Conservation (phyloP, 78 protist genomes). For the Dictyostelium discoideum region DNA sequence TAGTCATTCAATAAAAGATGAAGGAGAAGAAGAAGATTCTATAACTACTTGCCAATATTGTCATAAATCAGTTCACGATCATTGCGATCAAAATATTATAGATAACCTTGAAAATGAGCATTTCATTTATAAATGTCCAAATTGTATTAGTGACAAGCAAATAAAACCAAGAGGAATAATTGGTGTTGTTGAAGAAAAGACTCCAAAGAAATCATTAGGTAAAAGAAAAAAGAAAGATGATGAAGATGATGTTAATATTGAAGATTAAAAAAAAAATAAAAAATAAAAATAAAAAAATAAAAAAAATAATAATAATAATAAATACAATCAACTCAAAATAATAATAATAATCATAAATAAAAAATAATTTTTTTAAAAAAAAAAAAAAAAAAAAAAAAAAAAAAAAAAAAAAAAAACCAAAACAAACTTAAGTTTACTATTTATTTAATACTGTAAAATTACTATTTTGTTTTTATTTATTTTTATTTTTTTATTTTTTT, state of each 20-base stretch:
- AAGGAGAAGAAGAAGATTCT: conserved; percentile 4
- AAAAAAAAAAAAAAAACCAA: no score
- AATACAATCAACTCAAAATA: neutral
- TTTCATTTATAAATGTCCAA: conserved; percentile 31
- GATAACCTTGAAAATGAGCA: neutral
- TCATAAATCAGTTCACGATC: conserved; percentile 29
- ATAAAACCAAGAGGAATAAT: conserved; percentile 39
- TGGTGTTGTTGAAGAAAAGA: neutral
- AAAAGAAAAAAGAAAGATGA: conserved; percentile 24
- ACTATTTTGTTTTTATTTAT: neutral
- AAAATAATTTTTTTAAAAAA: no score
- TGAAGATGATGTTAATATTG: conserved; percentile 45
- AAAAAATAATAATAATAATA: neutral
- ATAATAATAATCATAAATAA: neutral
- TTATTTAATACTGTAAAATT: neutral
- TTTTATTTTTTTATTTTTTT: neutral
- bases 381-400: no score
- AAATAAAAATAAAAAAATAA: neutral
- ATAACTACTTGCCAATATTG: conserved; percentile 34
- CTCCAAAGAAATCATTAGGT: conserved; percentile 13
- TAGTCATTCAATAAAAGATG: neutral
- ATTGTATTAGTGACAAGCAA: conserved; percentile 2
- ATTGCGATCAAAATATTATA: conserved; percentile 48
- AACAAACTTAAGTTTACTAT: neutral
- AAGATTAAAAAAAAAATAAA: conserved; percentile 3